These are phyloP conservation scores for Platanthera zijinensis DNA, from an alignment of 106 monocot genomes.

Conservation along the genomic window DNA sequence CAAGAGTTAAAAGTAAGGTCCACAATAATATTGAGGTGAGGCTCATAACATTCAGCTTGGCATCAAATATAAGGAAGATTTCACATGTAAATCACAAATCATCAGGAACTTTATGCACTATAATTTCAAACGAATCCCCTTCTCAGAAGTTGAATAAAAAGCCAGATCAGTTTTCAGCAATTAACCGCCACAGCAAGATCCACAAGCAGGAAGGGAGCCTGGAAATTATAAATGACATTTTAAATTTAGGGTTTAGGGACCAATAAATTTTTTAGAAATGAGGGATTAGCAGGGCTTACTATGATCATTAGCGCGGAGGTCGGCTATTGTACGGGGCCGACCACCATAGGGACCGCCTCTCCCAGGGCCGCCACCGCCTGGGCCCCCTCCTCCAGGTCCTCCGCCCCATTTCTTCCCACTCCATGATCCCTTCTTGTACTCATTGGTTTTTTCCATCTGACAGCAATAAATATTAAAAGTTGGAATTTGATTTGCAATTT, in stretches of 20 bases:
- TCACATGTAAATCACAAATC: too few species aligned
- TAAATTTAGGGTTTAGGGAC: too few species aligned
- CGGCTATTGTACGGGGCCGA: conserved; percentile 46
- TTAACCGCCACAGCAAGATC: conserved; percentile 77
- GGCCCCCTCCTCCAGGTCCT: conserved; percentile 52
- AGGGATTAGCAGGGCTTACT: conserved; percentile 28
- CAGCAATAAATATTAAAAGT: not conserved
- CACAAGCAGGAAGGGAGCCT: conserved; percentile 80
- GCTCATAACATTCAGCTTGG: too few species aligned
- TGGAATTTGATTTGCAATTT: too few species aligned
- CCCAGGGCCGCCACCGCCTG: conserved; percentile 11
- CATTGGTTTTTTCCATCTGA: conserved; percentile 69
- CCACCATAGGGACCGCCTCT: conserved; percentile 48
- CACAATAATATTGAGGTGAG: too few species aligned
- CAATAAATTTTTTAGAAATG: too few species aligned
- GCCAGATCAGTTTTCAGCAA: too few species aligned
- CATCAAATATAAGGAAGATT: too few species aligned
- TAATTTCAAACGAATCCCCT: too few species aligned
- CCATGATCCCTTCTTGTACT: conserved; percentile 61
- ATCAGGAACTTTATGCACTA: too few species aligned
- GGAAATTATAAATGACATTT: conserved; percentile 5
- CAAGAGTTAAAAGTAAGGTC: too few species aligned
- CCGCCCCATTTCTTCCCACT: conserved; percentile 81
- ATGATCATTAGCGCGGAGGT: conserved; percentile 67
- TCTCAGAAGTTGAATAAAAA: too few species aligned